These are phyloP conservation scores for Zymoseptoria crescenta DNA, from an alignment of 2,329 filamentous ascomycete genomes.

Conservation along the genomic window DNA sequence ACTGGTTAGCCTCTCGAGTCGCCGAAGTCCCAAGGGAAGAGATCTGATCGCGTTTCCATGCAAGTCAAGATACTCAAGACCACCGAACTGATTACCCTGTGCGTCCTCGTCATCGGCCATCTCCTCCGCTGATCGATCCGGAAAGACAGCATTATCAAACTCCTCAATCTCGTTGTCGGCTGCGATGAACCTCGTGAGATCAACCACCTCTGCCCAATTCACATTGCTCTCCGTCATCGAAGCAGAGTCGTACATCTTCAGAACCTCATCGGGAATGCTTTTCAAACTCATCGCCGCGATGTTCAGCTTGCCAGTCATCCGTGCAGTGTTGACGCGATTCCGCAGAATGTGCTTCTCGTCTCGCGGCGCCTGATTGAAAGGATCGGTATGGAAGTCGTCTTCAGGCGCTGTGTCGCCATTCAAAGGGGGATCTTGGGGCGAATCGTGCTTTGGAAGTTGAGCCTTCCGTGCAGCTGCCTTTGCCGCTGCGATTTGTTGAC, in stretches of 20 bases:
- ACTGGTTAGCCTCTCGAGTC: slow-evolving; percentile 64
- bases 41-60: slow-evolving; percentile 72
- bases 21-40: slow-evolving; percentile 67
- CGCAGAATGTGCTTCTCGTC: slow-evolving; percentile 61
- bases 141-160: slow-evolving; percentile 68
- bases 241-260: slow-evolving; percentile 84
- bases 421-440: slow-evolving; percentile 8
- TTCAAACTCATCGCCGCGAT: slow-evolving; percentile 77
- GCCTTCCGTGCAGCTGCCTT: slow-evolving; percentile 58
- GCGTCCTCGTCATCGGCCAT: slow-evolving; percentile 58
- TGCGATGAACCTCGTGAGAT: slow-evolving; percentile 73
- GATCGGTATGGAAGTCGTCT: slow-evolving; percentile 55
- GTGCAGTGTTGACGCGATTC: slow-evolving; percentile 63
- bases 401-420: slow-evolving; percentile 38
- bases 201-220: slow-evolving; percentile 86
- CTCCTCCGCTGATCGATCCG: slow-evolving; percentile 52
- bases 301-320: slow-evolving; percentile 74
- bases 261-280: slow-evolving; percentile 70
- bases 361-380: slow-evolving; percentile 60
- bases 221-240: slow-evolving; percentile 54
- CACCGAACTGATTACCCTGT: slow-evolving; percentile 69
- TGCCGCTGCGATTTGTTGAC: slow-evolving; percentile 88
- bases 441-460: slow-evolving; percentile 15
- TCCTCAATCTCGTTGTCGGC: slow-evolving; percentile 81
- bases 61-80: slow-evolving; percentile 71